phyloP scores from a whole-genome alignment of 2,329 filamentous ascomycete genomes.

The Penicillium griseofulvum region DNA sequence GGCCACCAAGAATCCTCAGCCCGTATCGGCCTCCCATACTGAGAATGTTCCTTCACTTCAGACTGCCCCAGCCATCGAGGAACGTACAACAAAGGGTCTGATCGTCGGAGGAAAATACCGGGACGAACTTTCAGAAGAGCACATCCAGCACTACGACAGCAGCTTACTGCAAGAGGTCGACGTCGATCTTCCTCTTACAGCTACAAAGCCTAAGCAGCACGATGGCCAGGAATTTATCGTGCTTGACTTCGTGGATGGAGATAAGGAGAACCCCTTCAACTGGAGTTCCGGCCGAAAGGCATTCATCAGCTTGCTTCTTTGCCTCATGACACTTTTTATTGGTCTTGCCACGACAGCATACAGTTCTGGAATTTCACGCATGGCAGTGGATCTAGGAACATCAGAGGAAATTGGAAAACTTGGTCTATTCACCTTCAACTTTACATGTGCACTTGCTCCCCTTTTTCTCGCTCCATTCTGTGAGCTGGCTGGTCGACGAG shows the following conservation, averaged over 20 bases:
- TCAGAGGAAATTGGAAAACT: constrained; percentile 47
- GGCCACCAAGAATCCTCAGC: constrained; percentile 22
- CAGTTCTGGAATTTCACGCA: constrained; percentile 49
- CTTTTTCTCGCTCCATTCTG: constrained; percentile 52
- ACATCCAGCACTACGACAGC: constrained; percentile 16
- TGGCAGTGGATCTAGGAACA: constrained; percentile 47
- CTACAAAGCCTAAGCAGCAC: constrained; percentile 43
- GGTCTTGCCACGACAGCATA: constrained; percentile 56
- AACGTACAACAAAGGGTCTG: constrained; percentile 10
- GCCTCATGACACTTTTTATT: constrained; percentile 55
- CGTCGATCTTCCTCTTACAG: constrained; percentile 51
- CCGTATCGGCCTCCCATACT: constrained; percentile 24
- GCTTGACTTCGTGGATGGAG: constrained; percentile 47
- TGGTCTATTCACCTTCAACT: constrained; percentile 53
- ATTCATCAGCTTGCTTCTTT: constrained; percentile 49
- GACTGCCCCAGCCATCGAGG: background rate
- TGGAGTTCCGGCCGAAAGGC: constrained; percentile 47
- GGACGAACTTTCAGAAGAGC: constrained; percentile 21
- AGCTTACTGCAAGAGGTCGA: constrained; percentile 40
- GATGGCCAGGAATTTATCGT: constrained; percentile 48
- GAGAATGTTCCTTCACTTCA: constrained; percentile 18
- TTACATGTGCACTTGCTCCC: constrained; percentile 49
- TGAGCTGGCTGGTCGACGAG: constrained; percentile 49
- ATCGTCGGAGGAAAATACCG: constrained; percentile 31
- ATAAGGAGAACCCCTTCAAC: constrained; percentile 54